Percentiles rank a stretch among this genome's conserved stretches.
Conservation (phyloP, 176 grass and related monocot genomes). For the Sorghum bicolor region Sorghum_bicolor_NCBIv3 NC_012877.2:62376001-62376500, state of each 20-base stretch:
- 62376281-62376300: conserved; percentile 78
- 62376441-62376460: background rate
- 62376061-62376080: conserved; percentile 55
- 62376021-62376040: conserved; percentile 37
- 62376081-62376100: conserved; percentile 65
- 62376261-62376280: conserved; percentile 81
- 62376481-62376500: conserved; percentile 31
- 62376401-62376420: conserved; percentile 34
- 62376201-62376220: conserved; percentile 79
- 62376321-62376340: conserved; percentile 25
- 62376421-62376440: background rate
- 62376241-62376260: conserved; percentile 78
- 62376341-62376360: conserved; percentile 45
- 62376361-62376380: conserved; percentile 45
- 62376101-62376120: conserved; percentile 38
- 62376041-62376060: conserved; percentile 46
- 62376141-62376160: conserved; percentile 83
- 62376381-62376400: conserved; percentile 32
- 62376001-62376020: conserved; percentile 51
- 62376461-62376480: conserved; percentile 26
- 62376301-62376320: conserved; percentile 68
- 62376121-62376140: conserved; percentile 11
- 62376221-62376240: conserved; percentile 71
- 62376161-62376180: conserved; percentile 81
- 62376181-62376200: conserved; percentile 80